A percentile compares a stretch with the other conserved stretches of the same genome.
These are phyloP conservation scores for Breviolum minutum DNA, from an alignment of 73 alveolate genomes.

Conservation along the genomic window DNA sequence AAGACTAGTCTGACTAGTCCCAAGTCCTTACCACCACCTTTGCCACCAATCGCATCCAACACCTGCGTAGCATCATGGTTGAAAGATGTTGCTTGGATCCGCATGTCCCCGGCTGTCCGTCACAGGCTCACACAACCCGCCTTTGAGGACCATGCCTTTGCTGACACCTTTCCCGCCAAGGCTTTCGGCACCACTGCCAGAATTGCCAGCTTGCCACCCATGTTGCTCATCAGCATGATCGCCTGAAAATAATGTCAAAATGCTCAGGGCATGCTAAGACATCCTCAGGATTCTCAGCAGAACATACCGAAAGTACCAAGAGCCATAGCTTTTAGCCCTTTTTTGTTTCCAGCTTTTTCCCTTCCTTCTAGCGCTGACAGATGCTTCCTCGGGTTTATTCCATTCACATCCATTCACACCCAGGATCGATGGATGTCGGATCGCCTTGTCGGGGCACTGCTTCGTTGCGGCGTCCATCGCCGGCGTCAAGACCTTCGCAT, in stretches of 20 bases:
- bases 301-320: neutral
- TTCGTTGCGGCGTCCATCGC: constrained; percentile 90
- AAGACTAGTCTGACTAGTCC: no score
- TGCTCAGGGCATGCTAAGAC: neutral
- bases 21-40: constrained; percentile 89
- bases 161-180: constrained; percentile 80
- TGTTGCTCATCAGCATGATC: constrained; percentile 90
- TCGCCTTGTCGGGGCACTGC: constrained; percentile 92
- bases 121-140: neutral
- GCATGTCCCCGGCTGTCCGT: neutral
- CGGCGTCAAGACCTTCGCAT: constrained; percentile 77
- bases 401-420: neutral
- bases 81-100: neutral
- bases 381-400: no score
- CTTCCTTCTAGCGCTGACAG: neutral
- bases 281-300: neutral
- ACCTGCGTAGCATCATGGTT: neutral
- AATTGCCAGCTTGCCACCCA: constrained; percentile 91
- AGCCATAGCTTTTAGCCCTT: neutral
- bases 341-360: neutral
- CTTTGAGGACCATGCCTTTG: constrained; percentile 87
- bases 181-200: constrained; percentile 94
- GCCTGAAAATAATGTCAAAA: neutral
- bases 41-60: constrained; percentile 85
- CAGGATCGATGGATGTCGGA: neutral